Evolutionary conservation across 805 yeast genomes (phyloP), one percentile per base, ranked within the genome.

Genomic region (Wickerhamiella nectarea): DNA sequence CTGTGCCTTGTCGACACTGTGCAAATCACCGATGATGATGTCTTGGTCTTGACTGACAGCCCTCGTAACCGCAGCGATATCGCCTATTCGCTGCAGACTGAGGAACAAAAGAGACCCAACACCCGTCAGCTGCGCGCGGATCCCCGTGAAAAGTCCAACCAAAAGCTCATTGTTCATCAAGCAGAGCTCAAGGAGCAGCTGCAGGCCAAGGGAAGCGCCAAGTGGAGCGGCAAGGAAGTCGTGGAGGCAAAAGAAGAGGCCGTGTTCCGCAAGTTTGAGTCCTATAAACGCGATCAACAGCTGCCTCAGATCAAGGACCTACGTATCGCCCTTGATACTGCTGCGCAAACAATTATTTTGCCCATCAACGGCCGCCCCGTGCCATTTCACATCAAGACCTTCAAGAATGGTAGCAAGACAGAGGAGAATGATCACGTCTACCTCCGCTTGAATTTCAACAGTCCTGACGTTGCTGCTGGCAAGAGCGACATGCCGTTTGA

Each of bases 311-410:
- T 86, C 15, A 75, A 78, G 55, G 95, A 87, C 59, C 69, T 91
- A 60, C 78, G 78, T 57, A 76, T 89, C 48, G 87, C 80, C 59
- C 86, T 91, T 46, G 98, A 89, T 60, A 70, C 75, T 59, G 84
- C 82, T 56, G 74, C 81, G 46, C 95, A 87, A 63, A 82, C 96
- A 1, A 80, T 89, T 45, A 75, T 89, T 48, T 66, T 89, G 47
- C 98, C 98, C 41, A 80, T 89, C 46, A 75, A 80, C 56, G 98
- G 98, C 50, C 73, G 97, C 56, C 96, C 97, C 1, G 97, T 91
- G 42, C 98, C 98, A 19, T 89, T 91, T 70, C 98, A 89, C 61
- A 86, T 89, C 57, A 85, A 85, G 60, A 70, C 96, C 3, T 87
- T 82, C 66, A 89, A 87, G 57, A 87, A 84, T 58, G 97, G 95